These are phyloP conservation scores for Glycine latifolia DNA, from an alignment of 306 rosid genomes.

Conservation along the genomic window DNA sequence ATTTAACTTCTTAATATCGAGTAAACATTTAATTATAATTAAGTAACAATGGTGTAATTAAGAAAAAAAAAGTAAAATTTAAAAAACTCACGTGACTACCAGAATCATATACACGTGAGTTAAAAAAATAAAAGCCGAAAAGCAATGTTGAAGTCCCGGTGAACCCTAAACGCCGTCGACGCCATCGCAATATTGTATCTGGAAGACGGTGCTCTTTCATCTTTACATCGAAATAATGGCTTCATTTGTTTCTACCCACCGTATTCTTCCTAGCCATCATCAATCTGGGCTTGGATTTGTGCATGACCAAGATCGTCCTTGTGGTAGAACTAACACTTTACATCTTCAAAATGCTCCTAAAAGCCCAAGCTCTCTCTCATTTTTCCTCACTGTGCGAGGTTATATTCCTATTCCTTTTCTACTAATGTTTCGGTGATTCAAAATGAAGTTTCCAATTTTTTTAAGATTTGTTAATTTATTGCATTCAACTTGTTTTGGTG, in stretches of 20 bases:
- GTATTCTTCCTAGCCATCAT: slow-evolving; percentile 44
- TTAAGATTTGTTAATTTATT: not conserved
- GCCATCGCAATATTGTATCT: no score
- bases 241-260: slow-evolving; percentile 47
- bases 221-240: slow-evolving; percentile 49
- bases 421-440: not conserved
- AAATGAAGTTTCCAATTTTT: not conserved
- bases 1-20: no score
- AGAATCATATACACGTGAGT: no score
- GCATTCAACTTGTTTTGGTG: slow-evolving; percentile 19
- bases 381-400: slow-evolving; percentile 48
- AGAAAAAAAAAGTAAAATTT: no score
- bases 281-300: slow-evolving; percentile 45
- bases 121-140: no score
- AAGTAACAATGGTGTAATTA: no score
- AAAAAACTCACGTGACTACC: no score
- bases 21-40: no score
- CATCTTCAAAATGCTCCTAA: slow-evolving; percentile 42
- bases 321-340: slow-evolving; percentile 20
- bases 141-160: no score
- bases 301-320: slow-evolving; percentile 18
- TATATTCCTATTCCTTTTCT: slow-evolving; percentile 24
- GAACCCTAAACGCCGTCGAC: no score
- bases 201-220: slow-evolving; percentile 23
- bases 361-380: slow-evolving; percentile 32